Base-by-base conservation (phyloP, 805 yeast species). In the Kurtzmaniella fragi region DNA sequence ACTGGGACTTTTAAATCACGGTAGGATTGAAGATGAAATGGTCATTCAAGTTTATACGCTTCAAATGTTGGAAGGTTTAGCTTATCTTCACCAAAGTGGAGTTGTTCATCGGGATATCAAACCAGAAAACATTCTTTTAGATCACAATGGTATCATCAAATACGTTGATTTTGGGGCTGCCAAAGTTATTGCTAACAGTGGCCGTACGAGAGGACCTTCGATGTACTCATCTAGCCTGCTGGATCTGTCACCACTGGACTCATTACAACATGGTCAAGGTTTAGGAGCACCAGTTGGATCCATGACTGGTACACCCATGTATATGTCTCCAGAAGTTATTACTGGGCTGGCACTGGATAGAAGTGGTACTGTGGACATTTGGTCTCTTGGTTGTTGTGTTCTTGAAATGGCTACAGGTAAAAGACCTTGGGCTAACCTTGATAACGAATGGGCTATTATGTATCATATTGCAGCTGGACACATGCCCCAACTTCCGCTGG, bases 151-250 rank as follows among this genome's bases (percentile, higher is more conserved):
- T 15, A 88, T 90, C 12, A 84, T 91, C 54, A 93, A 93, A 61
- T 89, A 85, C 66, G 97, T 91, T 39, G 99, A 93, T 63, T 93
- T 93, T 59, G 99, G 99, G 28, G 96, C 98, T 3, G 97, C 98
- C 11, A 89, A 89, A 61, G 95, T 90, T 9, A 78, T 81, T 45
- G 86, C 86, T 1, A 78, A 78, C 37, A 76, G 81, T 5, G 80
- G 77, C 13, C 55, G 63, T 28, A 71, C 75, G 0, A 50, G 69
- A 39, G 59, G 38, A 8, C 44, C 51, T 9, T 48, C 57, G 35
- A 39, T 40, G 10, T 31, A 46, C 12, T 40, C 39, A 32, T 42
- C 37, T 3, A 38, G 12, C 28, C 30, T 13, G 12, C 31, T 31
- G 17, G 39, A 30, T 28, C 40, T 38, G 31, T 25, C 35, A 13